These are phyloP conservation scores for Pseudonitzschia multistriata DNA, from an alignment of 108 stramenopile species.

Conservation along the genomic window DNA sequence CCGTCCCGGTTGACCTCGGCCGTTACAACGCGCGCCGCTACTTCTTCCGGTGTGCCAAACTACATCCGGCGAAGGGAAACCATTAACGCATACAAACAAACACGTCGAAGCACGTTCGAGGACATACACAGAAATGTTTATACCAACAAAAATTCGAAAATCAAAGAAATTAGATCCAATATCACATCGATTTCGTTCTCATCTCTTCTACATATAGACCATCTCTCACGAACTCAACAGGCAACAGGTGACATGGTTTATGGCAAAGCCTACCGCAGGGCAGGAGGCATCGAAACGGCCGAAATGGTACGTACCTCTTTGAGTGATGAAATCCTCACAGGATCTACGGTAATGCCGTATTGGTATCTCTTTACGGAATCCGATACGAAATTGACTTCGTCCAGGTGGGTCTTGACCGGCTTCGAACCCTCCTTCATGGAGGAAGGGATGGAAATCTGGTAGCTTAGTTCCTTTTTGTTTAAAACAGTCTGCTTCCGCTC, in stretches of 20 bases:
- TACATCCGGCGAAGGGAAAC: slow-evolving; percentile 14
- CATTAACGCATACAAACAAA: neutral
- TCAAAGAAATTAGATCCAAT: too few species aligned
- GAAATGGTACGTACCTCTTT: slow-evolving; percentile 30
- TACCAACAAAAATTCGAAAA: neutral
- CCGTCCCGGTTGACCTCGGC: slow-evolving; percentile 86
- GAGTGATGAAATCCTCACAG: slow-evolving; percentile 64
- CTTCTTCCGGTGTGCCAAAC: slow-evolving; percentile 82
- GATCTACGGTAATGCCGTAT: slow-evolving; percentile 79
- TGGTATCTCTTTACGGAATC: slow-evolving; percentile 47
- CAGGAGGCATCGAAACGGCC: neutral
- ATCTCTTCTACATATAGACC: too few species aligned
- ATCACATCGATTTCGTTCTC: too few species aligned
- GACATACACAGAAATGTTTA: neutral
- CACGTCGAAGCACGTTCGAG: neutral
- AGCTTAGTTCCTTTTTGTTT: slow-evolving; percentile 6
- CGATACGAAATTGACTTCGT: slow-evolving; percentile 67
- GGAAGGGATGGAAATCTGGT: slow-evolving; percentile 21
- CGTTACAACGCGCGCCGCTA: slow-evolving; percentile 78
- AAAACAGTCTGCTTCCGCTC: neutral
- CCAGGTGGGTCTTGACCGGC: slow-evolving; percentile 79
- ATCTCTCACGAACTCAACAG: too few species aligned
- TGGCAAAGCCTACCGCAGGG: too few species aligned
- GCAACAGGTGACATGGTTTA: neutral
- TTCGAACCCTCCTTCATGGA: slow-evolving; percentile 41